phyloP scores from a whole-genome alignment of 371 early-diverging fungal species.

The Mortierella sp. region DNA sequence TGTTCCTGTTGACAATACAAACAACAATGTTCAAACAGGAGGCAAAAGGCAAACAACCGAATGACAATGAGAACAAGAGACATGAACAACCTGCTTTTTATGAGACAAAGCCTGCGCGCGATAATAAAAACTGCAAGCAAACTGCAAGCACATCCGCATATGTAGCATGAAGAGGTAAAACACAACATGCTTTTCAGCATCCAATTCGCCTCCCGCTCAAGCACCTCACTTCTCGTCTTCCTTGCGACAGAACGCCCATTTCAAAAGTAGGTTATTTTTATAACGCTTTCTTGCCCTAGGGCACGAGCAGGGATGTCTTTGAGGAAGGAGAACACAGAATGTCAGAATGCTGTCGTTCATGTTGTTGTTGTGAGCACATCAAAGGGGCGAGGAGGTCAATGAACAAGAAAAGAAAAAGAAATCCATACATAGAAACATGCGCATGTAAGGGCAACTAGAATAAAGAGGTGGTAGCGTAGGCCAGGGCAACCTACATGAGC shows the following conservation, averaged over 20 bases:
- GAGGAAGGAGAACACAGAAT: neutral
- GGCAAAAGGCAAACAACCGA: too few relatives aligned
- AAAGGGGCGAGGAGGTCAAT: neutral
- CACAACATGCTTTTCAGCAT: neutral
- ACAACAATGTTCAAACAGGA: too few relatives aligned
- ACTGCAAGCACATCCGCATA: neutral
- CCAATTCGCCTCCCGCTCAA: neutral
- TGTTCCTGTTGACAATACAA: too few relatives aligned
- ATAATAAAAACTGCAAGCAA: neutral
- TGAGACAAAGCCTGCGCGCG: neutral
- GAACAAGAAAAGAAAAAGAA: neutral
- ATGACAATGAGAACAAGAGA: neutral
- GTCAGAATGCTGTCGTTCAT: neutral
- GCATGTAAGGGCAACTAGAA: neutral
- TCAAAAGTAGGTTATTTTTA: neutral
- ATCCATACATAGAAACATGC: neutral
- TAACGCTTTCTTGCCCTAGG: neutral
- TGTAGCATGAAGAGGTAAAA: slow-evolving; percentile 6
- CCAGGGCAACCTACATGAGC: neutral
- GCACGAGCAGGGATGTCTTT: neutral
- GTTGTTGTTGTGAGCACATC: neutral
- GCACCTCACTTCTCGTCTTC: neutral
- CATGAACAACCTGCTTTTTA: neutral
- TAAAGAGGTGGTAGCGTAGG: too few relatives aligned
- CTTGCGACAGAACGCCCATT: neutral